phyloP scores from a whole-genome alignment of 345 rosid species.

The Geranium rotundifolium region DNA sequence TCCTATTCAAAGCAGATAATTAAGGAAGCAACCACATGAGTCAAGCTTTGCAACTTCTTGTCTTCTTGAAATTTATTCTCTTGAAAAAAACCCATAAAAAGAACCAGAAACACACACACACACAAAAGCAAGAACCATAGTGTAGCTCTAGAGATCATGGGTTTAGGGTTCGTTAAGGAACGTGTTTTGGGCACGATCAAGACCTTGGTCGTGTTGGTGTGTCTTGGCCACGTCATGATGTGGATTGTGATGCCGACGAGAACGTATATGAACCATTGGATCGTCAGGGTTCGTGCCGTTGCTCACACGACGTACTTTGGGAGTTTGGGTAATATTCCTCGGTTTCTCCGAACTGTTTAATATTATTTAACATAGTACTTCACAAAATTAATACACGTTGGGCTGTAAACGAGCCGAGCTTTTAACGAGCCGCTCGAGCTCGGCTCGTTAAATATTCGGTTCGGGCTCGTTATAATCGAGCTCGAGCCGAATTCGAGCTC shows the following conservation, averaged over 20 bases:
- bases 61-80: too few species aligned
- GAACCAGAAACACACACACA: neutral
- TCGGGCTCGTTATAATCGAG: too few species aligned
- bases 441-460: too few species aligned
- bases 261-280: constrained; percentile 23
- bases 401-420: too few species aligned
- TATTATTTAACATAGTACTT: too few species aligned
- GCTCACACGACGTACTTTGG: constrained; percentile 23
- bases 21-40: neutral
- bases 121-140: constrained; percentile 8
- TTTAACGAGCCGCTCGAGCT: too few species aligned
- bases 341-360: too few species aligned
- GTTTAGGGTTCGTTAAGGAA: constrained; percentile 7
- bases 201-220: constrained; percentile 12
- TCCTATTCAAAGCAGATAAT: neutral
- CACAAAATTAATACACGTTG: too few species aligned
- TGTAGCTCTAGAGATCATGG: neutral
- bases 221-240: constrained; percentile 24
- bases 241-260: constrained; percentile 33
- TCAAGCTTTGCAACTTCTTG: neutral
- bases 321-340: constrained; percentile 19
- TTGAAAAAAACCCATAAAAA: too few species aligned
- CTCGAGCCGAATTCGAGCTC: too few species aligned
- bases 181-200: constrained; percentile 4
- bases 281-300: constrained; percentile 14